phyloP scores from a whole-genome alignment of 768 basidiomycete genomes.

The Termitomyces sp. region DNA sequence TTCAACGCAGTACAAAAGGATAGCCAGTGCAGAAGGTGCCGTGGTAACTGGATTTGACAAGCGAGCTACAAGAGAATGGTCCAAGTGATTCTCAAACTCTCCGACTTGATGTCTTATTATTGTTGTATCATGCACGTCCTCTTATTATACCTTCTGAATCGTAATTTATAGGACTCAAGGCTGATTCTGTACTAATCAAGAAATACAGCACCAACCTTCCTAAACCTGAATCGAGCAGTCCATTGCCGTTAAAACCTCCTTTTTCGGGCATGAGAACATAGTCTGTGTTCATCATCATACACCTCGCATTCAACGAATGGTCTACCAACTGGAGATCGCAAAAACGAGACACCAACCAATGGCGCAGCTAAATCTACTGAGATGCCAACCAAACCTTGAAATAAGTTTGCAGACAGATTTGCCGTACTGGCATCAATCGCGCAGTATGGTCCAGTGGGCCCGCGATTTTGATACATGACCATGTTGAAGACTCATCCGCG shows the following conservation, averaged over 20 bases:
- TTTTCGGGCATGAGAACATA: conserved; percentile 52
- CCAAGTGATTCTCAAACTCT: neutral
- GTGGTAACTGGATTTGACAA: neutral
- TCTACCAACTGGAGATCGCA: too few species aligned
- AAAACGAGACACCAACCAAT: too few species aligned
- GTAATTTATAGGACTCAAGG: neutral
- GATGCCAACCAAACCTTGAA: conserved; percentile 47
- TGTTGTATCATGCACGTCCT: neutral
- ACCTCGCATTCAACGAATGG: neutral
- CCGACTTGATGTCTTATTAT: neutral
- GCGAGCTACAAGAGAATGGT: neutral
- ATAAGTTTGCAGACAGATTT: neutral
- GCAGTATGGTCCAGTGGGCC: conserved; percentile 66
- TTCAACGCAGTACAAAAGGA: neutral
- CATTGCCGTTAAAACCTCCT: conserved; percentile 34
- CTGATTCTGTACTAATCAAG: conserved; percentile 14
- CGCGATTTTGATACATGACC: conserved; percentile 57
- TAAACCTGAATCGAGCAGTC: conserved; percentile 25
- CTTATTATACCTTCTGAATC: neutral
- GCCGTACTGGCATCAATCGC: conserved; percentile 5
- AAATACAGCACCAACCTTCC: conserved; percentile 49
- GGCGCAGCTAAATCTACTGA: conserved; percentile 49
- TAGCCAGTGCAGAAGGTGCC: neutral
- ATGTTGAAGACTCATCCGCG: conserved; percentile 34
- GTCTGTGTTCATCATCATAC: conserved; percentile 53